A percentile compares a stretch with the other conserved stretches of the same genome.
These are phyloP conservation scores for Hordeum pubiflorum DNA, from an alignment of 202 grass and related monocot species.

Conservation along the genomic window DNA sequence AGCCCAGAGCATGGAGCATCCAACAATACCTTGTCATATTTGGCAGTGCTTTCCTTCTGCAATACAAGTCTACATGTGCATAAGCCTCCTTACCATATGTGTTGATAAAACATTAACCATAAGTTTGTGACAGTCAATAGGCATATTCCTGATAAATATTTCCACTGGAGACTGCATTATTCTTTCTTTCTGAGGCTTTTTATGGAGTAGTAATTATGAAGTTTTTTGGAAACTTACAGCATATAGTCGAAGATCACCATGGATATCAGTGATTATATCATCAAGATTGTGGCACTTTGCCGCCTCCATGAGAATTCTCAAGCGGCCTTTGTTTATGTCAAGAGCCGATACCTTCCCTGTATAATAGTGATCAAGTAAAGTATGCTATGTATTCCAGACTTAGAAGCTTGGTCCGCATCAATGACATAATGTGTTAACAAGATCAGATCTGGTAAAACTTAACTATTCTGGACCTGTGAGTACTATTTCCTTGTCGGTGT, in stretches of 20 bases:
- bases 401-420: background rate
- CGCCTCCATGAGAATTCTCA: slow-evolving; percentile 87
- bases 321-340: slow-evolving; percentile 86
- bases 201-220: background rate
- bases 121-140: background rate
- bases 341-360: slow-evolving; percentile 72
- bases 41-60: slow-evolving; percentile 40
- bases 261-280: slow-evolving; percentile 50
- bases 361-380: slow-evolving; percentile 22
- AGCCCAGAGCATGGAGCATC: slow-evolving; percentile 89
- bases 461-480: slow-evolving; percentile 5
- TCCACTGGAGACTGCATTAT: slow-evolving; percentile 1
- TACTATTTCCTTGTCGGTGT: background rate
- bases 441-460: background rate
- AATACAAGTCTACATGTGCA: slow-evolving; percentile 23
- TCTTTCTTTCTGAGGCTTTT: background rate
- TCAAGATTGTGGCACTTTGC: slow-evolving; percentile 52
- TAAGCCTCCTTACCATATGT: slow-evolving; percentile 10
- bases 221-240: slow-evolving; percentile 52
- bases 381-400: background rate
- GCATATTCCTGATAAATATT: slow-evolving; percentile 24
- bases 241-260: slow-evolving; percentile 78
- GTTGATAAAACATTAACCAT: slow-evolving; percentile 4
- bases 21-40: slow-evolving; percentile 81
- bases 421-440: background rate